phyloP scores from a whole-genome alignment of 371 early-diverging fungal genomes.

The Saksenaea oblongispora region DNA sequence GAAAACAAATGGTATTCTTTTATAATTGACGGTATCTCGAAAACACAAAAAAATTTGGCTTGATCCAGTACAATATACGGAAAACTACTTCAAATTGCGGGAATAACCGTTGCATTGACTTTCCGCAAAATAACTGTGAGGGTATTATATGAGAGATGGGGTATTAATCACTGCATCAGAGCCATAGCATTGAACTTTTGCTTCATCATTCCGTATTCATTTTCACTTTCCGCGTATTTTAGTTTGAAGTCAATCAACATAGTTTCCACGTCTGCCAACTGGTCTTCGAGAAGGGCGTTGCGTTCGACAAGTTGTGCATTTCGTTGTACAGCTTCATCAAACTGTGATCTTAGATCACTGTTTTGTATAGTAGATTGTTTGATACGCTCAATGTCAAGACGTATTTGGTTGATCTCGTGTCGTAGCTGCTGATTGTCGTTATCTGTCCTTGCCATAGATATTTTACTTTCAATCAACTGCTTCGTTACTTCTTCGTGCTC shows the following conservation, averaged over 20 bases:
- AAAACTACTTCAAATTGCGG: no score
- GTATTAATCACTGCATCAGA: no score
- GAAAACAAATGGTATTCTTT: no score
- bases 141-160: no score
- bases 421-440: conserved; percentile 52
- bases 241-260: conserved; percentile 65
- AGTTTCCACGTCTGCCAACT: conserved; percentile 60
- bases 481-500: conserved; percentile 62
- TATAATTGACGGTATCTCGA: no score
- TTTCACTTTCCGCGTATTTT: conserved; percentile 73
- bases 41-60: no score
- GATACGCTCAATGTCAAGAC: neutral
- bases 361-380: neutral
- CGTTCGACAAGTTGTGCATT: conserved; percentile 66
- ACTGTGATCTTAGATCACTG: neutral
- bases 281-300: conserved; percentile 72
- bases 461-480: conserved; percentile 41
- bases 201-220: conserved; percentile 53
- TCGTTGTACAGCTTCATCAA: neutral
- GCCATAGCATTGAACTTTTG: conserved; percentile 47
- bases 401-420: neutral
- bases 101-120: no score
- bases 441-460: conserved; percentile 44
- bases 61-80: no score
- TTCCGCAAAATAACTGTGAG: no score